Percentiles rank a stretch among this genome's conserved stretches.
phyloP scores from a whole-genome alignment of 805 yeast genomes.

The Candida silvatica region DNA sequence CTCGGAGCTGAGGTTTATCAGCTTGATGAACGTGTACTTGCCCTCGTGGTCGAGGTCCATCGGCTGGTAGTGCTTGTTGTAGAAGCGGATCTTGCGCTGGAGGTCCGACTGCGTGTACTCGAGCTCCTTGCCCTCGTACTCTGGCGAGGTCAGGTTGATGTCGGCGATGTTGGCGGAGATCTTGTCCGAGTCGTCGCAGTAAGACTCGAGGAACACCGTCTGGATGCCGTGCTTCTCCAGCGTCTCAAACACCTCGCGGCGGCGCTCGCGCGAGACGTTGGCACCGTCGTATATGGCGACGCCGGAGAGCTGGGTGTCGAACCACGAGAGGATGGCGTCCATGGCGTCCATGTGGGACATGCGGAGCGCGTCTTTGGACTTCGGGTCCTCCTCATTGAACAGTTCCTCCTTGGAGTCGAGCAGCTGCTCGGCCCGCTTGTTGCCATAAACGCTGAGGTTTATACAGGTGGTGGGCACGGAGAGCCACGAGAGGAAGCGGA shows the following conservation, averaged over 20 bases:
- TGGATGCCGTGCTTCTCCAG: constrained; percentile 61
- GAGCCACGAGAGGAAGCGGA: constrained; percentile 87
- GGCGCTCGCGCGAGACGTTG: constrained; percentile 68
- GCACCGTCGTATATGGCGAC: constrained; percentile 95
- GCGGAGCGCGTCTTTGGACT: constrained; percentile 37
- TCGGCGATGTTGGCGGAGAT: constrained; percentile 75
- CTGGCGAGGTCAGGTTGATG: constrained; percentile 82
- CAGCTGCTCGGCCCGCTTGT: constrained; percentile 45
- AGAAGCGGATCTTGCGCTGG: constrained; percentile 60
- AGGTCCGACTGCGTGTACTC: constrained; percentile 70
- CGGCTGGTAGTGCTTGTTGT: constrained; percentile 71
- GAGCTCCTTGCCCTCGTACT: constrained; percentile 59
- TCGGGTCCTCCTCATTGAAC: constrained; percentile 48
- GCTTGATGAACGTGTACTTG: constrained; percentile 74
- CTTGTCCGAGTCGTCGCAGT: constrained; percentile 76
- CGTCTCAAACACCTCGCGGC: constrained; percentile 50
- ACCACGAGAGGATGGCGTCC: constrained; percentile 81
- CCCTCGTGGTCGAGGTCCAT: constrained; percentile 50
- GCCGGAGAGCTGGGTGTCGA: constrained; percentile 52
- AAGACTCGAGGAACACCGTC: constrained; percentile 88
- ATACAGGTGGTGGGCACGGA: constrained; percentile 81
- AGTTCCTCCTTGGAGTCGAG: constrained; percentile 59
- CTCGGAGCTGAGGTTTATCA: constrained; percentile 82
- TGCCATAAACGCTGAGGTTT: constrained; percentile 81
- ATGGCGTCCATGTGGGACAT: constrained; percentile 64